Base-by-base conservation (phyloP, 2,329 filamentous ascomycete genomes). In the Emergomyces africanus region DNA sequence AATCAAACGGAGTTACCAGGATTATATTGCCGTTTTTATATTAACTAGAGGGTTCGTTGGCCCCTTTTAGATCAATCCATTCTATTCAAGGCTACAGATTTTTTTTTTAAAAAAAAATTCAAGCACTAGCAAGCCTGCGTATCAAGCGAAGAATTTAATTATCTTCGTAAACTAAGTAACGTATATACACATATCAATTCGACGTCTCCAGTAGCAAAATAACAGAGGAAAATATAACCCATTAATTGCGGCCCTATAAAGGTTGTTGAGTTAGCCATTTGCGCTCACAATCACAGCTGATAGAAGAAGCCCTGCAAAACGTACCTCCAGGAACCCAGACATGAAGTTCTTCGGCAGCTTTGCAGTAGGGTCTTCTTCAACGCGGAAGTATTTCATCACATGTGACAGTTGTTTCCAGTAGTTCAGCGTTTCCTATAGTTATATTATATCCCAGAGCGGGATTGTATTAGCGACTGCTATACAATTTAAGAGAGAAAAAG, bases 351-450 rank as follows among this genome's bases (percentile, higher is more conserved):
- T 84, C 44, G 92, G 92, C 75, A 96, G 77, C 72, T 83, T 84
- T 67, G 83, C 80, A 66, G 79, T 89, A 73, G 80, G 87, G 74
- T 84, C 89, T 79, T 84, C 89, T 75, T 97, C 91, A 68, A 85
- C 82, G 72, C 91, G 85, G 82, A 97, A 99, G 77, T 96, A 99
- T 69, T 94, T 90, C 83, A 99, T 90, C 67, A 99, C 83, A 74
- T 99, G 94, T 64, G 88, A 88, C 63, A 91, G 81, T 77, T 99
- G 94, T 78, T 96, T 96, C 94, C 94, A 99, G 81, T 88, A 99
- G 79, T 99, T 99, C 81, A 99, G 84, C 58, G 89, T 99, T 81
- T 99, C 94, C 91, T 96, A 61, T 57, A 56, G 25, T 20, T 28
- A 30, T 42, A 35, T 48, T 30, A 30, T 50, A 28, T 18, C 48